These are phyloP conservation scores for Trametes sp. DNA, from an alignment of 1,284 basidiomycete species.

Conservation along the genomic window DNA sequence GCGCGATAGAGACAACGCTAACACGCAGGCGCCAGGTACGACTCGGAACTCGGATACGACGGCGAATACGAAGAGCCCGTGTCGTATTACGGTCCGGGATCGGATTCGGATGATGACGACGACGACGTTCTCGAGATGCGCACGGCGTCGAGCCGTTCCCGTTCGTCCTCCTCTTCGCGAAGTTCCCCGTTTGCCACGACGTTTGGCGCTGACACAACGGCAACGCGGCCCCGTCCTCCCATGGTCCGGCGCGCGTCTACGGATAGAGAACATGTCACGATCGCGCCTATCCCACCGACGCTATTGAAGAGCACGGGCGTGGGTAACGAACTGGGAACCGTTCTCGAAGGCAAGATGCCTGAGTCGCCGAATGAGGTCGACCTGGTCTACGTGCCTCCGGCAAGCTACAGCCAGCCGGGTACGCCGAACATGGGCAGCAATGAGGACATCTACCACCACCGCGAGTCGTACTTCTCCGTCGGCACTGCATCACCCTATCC, in stretches of 20 bases:
- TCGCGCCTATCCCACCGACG: slow-evolving; percentile 94
- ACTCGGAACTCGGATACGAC: slow-evolving; percentile 58
- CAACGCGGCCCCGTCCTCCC: slow-evolving; percentile 37
- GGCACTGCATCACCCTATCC: slow-evolving; percentile 32
- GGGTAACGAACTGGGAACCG: slow-evolving; percentile 48
- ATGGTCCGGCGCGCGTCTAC: slow-evolving; percentile 48
- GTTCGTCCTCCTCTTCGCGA: slow-evolving; percentile 47
- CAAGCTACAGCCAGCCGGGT: slow-evolving; percentile 49
- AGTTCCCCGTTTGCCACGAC: slow-evolving; percentile 17
- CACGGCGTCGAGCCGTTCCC: slow-evolving; percentile 43
- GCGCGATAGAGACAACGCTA: slow-evolving; percentile 20
- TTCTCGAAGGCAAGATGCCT: slow-evolving; percentile 39
- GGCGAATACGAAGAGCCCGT: slow-evolving; percentile 43
- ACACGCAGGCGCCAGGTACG: slow-evolving; percentile 53
- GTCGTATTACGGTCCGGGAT: slow-evolving; percentile 40
- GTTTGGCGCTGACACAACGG: slow-evolving; percentile 28
- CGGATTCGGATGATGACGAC: slow-evolving; percentile 60
- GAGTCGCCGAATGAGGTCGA: slow-evolving; percentile 49
- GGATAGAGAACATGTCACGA: slow-evolving; percentile 78
- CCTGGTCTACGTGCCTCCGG: slow-evolving; percentile 77
- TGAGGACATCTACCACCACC: slow-evolving; percentile 43
- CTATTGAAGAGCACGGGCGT: slow-evolving; percentile 83
- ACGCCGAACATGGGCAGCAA: slow-evolving; percentile 36
- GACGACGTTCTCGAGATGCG: slow-evolving; percentile 77
- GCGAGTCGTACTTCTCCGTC: slow-evolving; percentile 46